These are phyloP conservation scores for Candida fluviatilis DNA, from an alignment of 805 yeast species.

Conservation along the genomic window DNA sequence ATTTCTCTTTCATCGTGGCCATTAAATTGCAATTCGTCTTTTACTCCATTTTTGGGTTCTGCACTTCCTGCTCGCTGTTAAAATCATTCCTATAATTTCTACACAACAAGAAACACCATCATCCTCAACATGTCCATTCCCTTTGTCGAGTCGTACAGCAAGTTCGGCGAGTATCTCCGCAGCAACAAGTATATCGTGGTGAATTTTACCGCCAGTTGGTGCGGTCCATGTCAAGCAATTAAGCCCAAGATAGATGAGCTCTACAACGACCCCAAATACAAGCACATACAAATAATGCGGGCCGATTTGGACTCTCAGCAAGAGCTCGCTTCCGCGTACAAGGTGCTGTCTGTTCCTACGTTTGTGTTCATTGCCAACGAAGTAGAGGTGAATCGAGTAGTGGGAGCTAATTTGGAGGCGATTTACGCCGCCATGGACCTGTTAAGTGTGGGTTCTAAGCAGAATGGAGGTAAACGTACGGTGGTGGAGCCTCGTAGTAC, in stretches of 20 bases:
- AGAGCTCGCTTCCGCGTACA: slow-evolving; percentile 29
- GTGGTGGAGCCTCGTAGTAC: slow-evolving; percentile 5
- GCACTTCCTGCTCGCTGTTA: too few species aligned
- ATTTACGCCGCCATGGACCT: slow-evolving; percentile 19
- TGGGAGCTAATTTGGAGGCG: slow-evolving; percentile 24
- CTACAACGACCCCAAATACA: slow-evolving; percentile 24
- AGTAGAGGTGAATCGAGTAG: slow-evolving; percentile 27
- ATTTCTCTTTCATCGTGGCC: too few species aligned
- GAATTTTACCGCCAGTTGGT: slow-evolving; percentile 58
- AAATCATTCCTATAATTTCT: too few species aligned
- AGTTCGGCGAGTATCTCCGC: background rate
- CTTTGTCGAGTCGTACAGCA: background rate
- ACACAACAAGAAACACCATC: background rate
- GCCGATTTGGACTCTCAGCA: slow-evolving; percentile 43
- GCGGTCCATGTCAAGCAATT: slow-evolving; percentile 52
- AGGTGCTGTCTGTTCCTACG: slow-evolving; percentile 38
- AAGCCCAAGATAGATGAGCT: slow-evolving; percentile 42
- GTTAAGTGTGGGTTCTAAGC: slow-evolving; percentile 23
- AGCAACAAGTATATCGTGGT: slow-evolving; percentile 39
- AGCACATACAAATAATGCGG: slow-evolving; percentile 37
- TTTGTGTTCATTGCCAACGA: slow-evolving; percentile 33
- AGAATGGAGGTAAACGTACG: slow-evolving; percentile 11
- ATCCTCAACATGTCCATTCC: background rate
- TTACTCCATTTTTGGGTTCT: too few species aligned
- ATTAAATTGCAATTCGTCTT: too few species aligned